Percentiles rank a stretch among this genome's conserved stretches.
phyloP scores from a whole-genome alignment of 306 rosid genomes.

The Quercus ilex region DNA sequence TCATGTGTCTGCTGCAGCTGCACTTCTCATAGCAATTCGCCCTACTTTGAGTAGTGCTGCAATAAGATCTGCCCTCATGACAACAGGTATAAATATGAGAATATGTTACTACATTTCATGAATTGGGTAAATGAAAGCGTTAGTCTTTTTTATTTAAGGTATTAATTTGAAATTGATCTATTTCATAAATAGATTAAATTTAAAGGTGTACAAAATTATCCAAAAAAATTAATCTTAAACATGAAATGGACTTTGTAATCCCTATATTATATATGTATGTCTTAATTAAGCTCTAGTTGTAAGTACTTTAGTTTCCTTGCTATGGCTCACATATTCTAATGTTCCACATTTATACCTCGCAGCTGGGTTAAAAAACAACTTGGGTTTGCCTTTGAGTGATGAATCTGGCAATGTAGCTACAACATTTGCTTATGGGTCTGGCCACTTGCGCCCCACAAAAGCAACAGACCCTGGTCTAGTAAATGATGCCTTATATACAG shows the following conservation, averaged over 20 bases:
- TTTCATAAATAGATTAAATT: no score
- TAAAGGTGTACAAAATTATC: no score
- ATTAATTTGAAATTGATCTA: no score
- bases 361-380: slow-evolving; percentile 63
- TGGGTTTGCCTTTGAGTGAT: slow-evolving; percentile 52
- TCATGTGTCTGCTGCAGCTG: slow-evolving; percentile 69
- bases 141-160: no score
- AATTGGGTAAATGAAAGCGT: no score
- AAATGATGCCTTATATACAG: slow-evolving; percentile 68
- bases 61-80: slow-evolving; percentile 80
- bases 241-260: no score
- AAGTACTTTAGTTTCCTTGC: background rate
- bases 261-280: no score
- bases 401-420: slow-evolving; percentile 50
- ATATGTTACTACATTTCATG: no score
- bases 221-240: no score
- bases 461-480: slow-evolving; percentile 82
- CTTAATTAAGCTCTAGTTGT: background rate
- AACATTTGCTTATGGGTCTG: slow-evolving; percentile 76
- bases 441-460: slow-evolving; percentile 63
- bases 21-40: slow-evolving; percentile 73
- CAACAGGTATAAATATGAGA: slow-evolving; percentile 30
- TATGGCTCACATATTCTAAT: background rate
- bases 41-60: slow-evolving; percentile 89
- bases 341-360: slow-evolving; percentile 9